Conservation (phyloP, 371 early-diverging fungal species). For the Sporodiniella umbellata region DNA sequence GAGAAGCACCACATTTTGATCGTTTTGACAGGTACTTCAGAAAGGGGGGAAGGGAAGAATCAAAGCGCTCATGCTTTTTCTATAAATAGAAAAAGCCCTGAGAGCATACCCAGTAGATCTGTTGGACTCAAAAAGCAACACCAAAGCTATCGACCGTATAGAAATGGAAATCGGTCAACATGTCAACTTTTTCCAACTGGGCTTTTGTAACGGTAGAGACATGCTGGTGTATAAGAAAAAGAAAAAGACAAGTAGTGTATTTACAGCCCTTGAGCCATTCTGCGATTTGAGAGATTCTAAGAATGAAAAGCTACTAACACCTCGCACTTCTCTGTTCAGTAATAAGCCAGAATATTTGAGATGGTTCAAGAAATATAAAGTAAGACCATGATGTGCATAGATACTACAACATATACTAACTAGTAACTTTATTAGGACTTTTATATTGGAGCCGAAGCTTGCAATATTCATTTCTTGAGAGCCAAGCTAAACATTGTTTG, state of each 20-base stretch:
- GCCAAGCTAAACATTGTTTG: slow-evolving; percentile 81
- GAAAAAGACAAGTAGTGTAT: slow-evolving; percentile 46
- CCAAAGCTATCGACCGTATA: slow-evolving; percentile 35
- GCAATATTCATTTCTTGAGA: slow-evolving; percentile 71
- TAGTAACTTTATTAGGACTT: slow-evolving; percentile 52
- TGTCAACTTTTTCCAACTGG: slow-evolving; percentile 78
- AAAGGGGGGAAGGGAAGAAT: too few species aligned
- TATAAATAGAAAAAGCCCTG: slow-evolving; percentile 53
- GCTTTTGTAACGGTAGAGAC: slow-evolving; percentile 59
- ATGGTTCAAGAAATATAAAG: slow-evolving; percentile 38
- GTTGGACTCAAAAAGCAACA: slow-evolving; percentile 41
- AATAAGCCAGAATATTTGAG: slow-evolving; percentile 20
- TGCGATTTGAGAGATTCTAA: slow-evolving; percentile 41
- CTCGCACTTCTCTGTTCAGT: slow-evolving; percentile 23
- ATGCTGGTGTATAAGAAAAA: slow-evolving; percentile 58
- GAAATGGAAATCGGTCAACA: slow-evolving; percentile 60
- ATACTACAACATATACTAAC: background rate
- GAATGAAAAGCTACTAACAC: slow-evolving; percentile 25
- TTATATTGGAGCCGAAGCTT: slow-evolving; percentile 80
- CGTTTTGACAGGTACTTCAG: slow-evolving; percentile 43
- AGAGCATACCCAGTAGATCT: slow-evolving; percentile 63
- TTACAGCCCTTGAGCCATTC: slow-evolving; percentile 39
- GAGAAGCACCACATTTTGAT: slow-evolving; percentile 47
- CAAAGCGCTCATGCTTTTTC: too few species aligned
- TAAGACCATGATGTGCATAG: background rate